phyloP scores from a whole-genome alignment of 352 stramenopile species.

The Globisporangium alternatum region DNA sequence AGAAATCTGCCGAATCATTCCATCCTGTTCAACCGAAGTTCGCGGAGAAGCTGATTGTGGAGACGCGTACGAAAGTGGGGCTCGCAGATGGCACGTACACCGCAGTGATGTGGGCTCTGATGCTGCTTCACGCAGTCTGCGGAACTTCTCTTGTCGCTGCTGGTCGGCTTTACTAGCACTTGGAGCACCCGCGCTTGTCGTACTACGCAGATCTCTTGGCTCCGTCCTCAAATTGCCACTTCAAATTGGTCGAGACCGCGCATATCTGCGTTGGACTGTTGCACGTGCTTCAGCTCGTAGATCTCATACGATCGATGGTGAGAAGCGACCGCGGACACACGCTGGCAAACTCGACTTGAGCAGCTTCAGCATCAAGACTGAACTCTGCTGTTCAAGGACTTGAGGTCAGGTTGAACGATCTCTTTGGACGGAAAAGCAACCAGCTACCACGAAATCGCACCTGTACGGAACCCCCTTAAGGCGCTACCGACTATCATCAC shows the following conservation, averaged over 20 bases:
- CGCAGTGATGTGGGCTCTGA: neutral
- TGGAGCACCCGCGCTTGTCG: constrained; percentile 22
- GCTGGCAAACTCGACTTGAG: neutral
- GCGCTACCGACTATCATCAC: constrained; percentile 12
- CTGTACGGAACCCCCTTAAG: constrained; percentile 23
- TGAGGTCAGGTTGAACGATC: neutral
- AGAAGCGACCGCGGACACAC: neutral
- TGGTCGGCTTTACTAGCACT: constrained; percentile 24
- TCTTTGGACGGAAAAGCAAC: neutral
- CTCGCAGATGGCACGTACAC: neutral
- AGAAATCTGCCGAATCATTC: neutral
- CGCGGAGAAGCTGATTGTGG: neutral
- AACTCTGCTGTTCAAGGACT: neutral
- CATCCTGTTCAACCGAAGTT: neutral
- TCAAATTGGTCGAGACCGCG: constrained; percentile 20
- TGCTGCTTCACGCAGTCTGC: constrained; percentile 13
- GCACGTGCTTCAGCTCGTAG: neutral
- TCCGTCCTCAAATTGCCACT: constrained; percentile 18
- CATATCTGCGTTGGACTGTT: constrained; percentile 3
- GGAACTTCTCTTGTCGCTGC: constrained; percentile 15
- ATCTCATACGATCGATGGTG: neutral
- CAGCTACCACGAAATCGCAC: constrained; percentile 22
- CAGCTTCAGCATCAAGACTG: neutral
- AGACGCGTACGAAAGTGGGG: neutral
- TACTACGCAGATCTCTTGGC: constrained; percentile 30